Conservation (phyloP, 169 alveolate genomes). For the Babesia ovis region DNA sequence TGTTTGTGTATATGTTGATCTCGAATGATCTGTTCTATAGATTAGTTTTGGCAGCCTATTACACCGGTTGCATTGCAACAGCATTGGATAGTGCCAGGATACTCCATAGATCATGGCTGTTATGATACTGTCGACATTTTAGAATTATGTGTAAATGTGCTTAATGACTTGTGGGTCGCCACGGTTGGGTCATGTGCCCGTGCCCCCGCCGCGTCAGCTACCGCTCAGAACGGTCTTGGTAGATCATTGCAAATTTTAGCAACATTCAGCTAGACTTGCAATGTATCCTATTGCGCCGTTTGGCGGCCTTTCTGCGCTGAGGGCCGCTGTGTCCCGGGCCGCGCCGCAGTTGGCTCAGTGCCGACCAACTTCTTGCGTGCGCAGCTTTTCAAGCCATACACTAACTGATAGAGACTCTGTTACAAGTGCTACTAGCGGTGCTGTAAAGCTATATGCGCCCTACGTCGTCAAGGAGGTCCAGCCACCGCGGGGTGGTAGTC, state of each 20-base stretch:
- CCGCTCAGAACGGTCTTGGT: not conserved
- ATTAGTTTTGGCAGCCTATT: too few species aligned
- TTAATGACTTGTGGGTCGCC: not conserved
- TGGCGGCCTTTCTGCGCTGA: slow-evolving; percentile 17
- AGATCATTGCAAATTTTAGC: not conserved
- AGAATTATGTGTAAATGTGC: too few species aligned
- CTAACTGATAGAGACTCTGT: not conserved
- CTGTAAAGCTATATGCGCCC: slow-evolving; percentile 52
- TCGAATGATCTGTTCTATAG: too few species aligned
- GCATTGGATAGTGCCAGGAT: too few species aligned
- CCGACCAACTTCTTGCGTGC: not conserved
- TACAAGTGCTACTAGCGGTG: slow-evolving; percentile 11
- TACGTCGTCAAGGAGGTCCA: slow-evolving; percentile 47
- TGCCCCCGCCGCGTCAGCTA: not conserved
- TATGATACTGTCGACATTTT: too few species aligned
- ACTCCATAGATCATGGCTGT: too few species aligned
- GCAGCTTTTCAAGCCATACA: slow-evolving; percentile 10
- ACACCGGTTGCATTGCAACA: too few species aligned
- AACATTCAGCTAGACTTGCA: not conserved
- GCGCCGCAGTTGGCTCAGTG: not conserved
- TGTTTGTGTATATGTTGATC: too few species aligned
- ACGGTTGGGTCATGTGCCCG: not conserved
- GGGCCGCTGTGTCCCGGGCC: slow-evolving; percentile 15
- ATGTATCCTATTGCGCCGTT: slow-evolving; percentile 17
- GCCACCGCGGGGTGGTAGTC: slow-evolving; percentile 77